These are phyloP conservation scores for Penicillium sp. DNA, from an alignment of 2,329 filamentous ascomycete species.

Conservation along the genomic window DNA sequence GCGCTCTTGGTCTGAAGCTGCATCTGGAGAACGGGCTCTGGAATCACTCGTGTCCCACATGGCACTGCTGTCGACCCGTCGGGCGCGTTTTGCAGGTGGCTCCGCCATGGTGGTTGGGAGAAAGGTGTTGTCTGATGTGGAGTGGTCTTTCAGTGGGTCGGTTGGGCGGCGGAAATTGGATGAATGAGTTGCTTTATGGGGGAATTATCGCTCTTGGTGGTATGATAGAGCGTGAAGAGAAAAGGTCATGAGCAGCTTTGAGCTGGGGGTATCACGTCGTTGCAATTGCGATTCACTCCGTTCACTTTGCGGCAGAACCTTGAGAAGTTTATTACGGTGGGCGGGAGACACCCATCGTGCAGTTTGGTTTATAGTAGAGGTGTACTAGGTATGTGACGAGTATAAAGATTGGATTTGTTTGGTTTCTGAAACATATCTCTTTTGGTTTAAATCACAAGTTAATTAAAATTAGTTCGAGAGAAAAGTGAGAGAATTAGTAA, in stretches of 20 bases:
- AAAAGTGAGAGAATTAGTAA: no score
- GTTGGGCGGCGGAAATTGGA: background rate
- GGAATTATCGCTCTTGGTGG: background rate
- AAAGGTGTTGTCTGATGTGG: slow-evolving; percentile 14
- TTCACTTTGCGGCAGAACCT: slow-evolving; percentile 10
- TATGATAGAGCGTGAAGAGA: background rate
- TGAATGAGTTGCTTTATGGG: background rate
- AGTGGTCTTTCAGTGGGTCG: slow-evolving; percentile 5
- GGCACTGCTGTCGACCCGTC: slow-evolving; percentile 61
- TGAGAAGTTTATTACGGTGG: slow-evolving; percentile 37
- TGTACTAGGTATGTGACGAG: no score
- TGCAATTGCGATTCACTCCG: slow-evolving; percentile 14
- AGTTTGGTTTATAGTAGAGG: no score
- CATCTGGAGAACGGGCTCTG: slow-evolving; percentile 30
- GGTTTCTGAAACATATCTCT: no score
- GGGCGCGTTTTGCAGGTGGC: slow-evolving; percentile 56
- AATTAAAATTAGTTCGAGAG: no score
- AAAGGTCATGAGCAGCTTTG: slow-evolving; percentile 1
- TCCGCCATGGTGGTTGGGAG: slow-evolving; percentile 52
- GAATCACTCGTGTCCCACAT: slow-evolving; percentile 61
- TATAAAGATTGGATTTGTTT: no score
- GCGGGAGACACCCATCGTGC: slow-evolving; percentile 24
- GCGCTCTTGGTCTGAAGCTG: slow-evolving; percentile 41
- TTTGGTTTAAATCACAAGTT: no score
- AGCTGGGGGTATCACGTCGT: slow-evolving; percentile 22